Base-by-base conservation (phyloP, 2,329 filamentous ascomycete genomes). In the Aspergillus fumigatiaffinis region DNA sequence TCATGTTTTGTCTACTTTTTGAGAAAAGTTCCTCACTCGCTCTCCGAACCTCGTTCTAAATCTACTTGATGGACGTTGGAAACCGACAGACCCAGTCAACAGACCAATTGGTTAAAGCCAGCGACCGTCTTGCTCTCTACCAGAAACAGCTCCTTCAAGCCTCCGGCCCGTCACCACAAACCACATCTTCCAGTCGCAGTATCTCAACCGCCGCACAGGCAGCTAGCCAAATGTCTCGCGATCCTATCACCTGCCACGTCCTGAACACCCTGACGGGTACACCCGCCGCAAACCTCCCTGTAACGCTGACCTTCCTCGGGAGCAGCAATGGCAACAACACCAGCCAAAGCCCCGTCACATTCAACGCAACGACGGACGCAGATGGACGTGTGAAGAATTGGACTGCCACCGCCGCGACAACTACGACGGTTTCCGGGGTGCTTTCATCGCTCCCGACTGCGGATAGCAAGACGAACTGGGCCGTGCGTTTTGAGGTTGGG, bases 291-390 rank as follows among this genome's bases (percentile, higher is more conserved):
- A 68, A 76, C 25, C 72, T 84, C 21, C 76, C 78, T 29, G 82
- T 82, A 63, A 77, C 76, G 0, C 73, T 82, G 35, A 78, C 77
- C 2, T 75, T 84, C 52, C 76, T 97, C 65, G 50, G 44, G 14
- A 47, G 88, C 26, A 77, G 90, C 51, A 74, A 77, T 60, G 20
- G 50, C 12, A 46, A 64, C 48, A 65, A 59, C 51, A 57, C 73
- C 66, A 51, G 58, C 57, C 57, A 63, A 26, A 62, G 56, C 38
- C 61, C 64, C 20, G 53, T 66, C 53, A 69, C 57, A 23, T 78
- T 77, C 67, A 65, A 62, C 55, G 76, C 75, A 41, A 70, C 66
- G 21, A 80, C 77, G 49, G 75, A 79, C 58, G 66, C 72, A 46
- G 79, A 81, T 64, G 78, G 78, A 23, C 76, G 78, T 8, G 73